A percentile compares a stretch with the other conserved stretches of the same genome.
These are phyloP conservation scores for Talaromyces stipitatus DNA, from an alignment of 495 filamentous ascomycete species.

Conservation along the genomic window DNA sequence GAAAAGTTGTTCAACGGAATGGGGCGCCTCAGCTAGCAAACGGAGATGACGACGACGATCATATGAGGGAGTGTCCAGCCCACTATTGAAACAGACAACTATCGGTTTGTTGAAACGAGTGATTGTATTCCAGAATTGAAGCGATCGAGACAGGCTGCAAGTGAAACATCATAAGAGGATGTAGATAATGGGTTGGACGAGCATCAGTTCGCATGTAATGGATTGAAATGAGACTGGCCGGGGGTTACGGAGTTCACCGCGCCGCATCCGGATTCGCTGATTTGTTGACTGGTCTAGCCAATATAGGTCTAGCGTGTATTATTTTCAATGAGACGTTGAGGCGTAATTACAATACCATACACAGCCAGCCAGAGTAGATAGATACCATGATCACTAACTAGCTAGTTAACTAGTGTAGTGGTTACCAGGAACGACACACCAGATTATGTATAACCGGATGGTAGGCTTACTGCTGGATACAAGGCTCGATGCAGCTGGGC, in stretches of 20 bases:
- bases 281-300: neutral
- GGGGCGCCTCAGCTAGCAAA: neutral
- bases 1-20: neutral
- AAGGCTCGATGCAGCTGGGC: too few species aligned
- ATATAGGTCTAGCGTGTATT: neutral
- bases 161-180: neutral
- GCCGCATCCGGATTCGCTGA: neutral
- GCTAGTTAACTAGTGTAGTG: too few species aligned
- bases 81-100: neutral
- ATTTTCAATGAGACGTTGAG: too few species aligned
- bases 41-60: neutral
- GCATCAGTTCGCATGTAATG: neutral
- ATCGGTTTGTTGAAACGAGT: neutral
- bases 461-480: too few species aligned
- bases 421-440: too few species aligned
- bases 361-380: too few species aligned
- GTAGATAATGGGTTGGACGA: neutral
- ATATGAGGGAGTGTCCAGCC: neutral
- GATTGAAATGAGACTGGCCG: neutral
- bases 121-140: neutral
- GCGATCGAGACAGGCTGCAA: neutral
- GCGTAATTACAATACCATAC: too few species aligned
- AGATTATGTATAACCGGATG: too few species aligned
- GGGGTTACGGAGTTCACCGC: constrained; percentile 1
- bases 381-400: too few species aligned